Evolutionary conservation across 257 asterid genomes (phyloP).

Genomic region (Primulina huaijiensis): DNA sequence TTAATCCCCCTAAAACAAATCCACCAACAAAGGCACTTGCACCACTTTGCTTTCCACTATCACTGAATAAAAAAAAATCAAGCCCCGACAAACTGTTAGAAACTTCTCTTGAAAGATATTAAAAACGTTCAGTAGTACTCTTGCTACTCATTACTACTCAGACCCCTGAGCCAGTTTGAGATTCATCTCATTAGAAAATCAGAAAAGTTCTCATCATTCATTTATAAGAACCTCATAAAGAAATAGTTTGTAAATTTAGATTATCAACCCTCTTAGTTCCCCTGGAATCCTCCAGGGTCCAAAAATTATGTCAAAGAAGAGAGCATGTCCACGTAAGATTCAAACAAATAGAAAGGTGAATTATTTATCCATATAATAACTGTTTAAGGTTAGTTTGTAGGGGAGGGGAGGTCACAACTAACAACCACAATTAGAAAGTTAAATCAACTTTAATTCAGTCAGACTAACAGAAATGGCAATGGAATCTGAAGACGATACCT

Average conservation of each 20-base stretch:
- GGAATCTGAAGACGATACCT: constrained; percentile 43
- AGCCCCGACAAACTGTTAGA: constrained; percentile 6
- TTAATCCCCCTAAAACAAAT: constrained; percentile 88
- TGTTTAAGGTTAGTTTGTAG: not conserved
- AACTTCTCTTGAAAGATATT: constrained; percentile 6
- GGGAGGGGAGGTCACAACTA: not conserved
- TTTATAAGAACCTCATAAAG: not conserved
- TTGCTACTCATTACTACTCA: not conserved
- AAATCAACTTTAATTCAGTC: not conserved
- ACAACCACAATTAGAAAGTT: not conserved
- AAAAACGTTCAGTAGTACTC: not conserved
- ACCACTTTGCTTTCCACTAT: constrained; percentile 53
- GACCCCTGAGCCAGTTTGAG: not conserved
- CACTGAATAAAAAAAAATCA: constrained; percentile 44
- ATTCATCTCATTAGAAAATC: not conserved
- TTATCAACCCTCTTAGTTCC: not conserved
- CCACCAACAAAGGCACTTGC: constrained; percentile 77
- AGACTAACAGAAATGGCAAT: not conserved
- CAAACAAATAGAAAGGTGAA: not conserved
- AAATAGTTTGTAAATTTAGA: not conserved
- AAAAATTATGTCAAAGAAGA: too few relatives aligned
- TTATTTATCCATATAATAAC: not conserved
- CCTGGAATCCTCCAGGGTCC: not conserved
- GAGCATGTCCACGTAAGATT: not conserved
- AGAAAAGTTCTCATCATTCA: not conserved